Conservation (phyloP, 106 monocot species). For the Platanthera zijinensis region DNA sequence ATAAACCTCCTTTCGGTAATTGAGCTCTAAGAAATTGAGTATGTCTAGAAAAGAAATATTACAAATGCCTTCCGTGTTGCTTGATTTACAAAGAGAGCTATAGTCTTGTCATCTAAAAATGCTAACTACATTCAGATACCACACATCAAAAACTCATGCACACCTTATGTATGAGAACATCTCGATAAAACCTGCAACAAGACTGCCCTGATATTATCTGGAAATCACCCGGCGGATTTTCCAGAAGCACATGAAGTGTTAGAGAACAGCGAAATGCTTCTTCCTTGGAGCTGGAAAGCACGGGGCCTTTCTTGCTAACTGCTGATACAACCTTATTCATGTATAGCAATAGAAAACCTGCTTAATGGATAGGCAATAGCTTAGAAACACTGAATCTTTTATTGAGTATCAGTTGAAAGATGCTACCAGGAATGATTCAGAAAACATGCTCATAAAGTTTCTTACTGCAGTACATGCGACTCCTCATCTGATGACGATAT, state of each 20-base stretch:
- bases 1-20: neutral
- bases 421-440: neutral
- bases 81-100: neutral
- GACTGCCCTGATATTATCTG: slow-evolving; percentile 48
- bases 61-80: neutral
- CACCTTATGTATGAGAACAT: slow-evolving; percentile 63
- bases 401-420: neutral
- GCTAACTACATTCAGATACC: neutral
- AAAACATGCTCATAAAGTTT: slow-evolving; percentile 5
- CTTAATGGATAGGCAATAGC: neutral
- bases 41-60: neutral
- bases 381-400: slow-evolving; percentile 1
- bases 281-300: slow-evolving; percentile 53
- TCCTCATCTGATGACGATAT: slow-evolving; percentile 75
- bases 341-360: slow-evolving; percentile 62
- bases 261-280: slow-evolving; percentile 57
- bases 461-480: slow-evolving; percentile 58
- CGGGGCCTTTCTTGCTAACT: slow-evolving; percentile 21
- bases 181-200: slow-evolving; percentile 46
- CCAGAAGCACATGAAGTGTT: slow-evolving; percentile 69
- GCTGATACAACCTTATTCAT: slow-evolving; percentile 37
- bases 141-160: neutral
- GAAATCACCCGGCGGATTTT: slow-evolving; percentile 89
- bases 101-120: neutral
- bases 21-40: neutral